Base-by-base conservation (phyloP, 2,329 filamentous ascomycete genomes). In the Stylonectria norvegica region DNA sequence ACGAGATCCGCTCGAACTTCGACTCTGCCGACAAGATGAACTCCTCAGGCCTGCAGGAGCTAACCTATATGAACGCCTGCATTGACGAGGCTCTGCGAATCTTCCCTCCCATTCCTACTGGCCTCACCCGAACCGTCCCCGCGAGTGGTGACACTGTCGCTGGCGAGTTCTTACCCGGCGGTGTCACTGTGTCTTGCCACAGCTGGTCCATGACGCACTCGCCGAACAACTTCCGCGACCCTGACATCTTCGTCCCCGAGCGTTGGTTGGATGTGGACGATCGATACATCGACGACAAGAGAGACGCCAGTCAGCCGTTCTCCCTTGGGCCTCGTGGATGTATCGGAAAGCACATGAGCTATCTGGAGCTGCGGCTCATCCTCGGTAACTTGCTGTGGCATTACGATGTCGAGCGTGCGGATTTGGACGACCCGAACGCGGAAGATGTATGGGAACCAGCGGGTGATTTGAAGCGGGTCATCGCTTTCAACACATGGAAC, bases 311-410 rank as follows among this genome's bases (percentile, higher is more conserved):
- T 34, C 68, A 75, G 53, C 69, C 73, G 1, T 76, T 78, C 42
- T 66, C 66, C 2, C 36, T 70, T 3, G 72, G 74, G 0, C 67
- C 73, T 5, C 58, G 73, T 2, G 72, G 74, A 32, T 77, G 73
- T 42, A 62, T 77, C 17, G 74, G 73, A 2, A 62, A 62, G 44
- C 74, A 75, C 41, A 58, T 78, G 25, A 72, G 72, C 3, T 73
- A 72, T 35, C 61, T 68, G 15, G 72, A 78, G 50, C 71, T 76
- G 64, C 63, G 73, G 4, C 53, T 74, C 5, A 69, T 76, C 25
- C 52, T 78, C 5, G 66, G 69, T 0, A 65, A 65, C 3, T 48
- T 77, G 5, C 47, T 78, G 1, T 76, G 64, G 55, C 70, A 70
- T 34, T 78, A 75, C 48, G 72, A 77, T 40, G 40, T 75, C 43